These are phyloP conservation scores for Rhododendron ovatum DNA, from an alignment of 148 eudicot genomes.

Conservation along the genomic window DNA sequence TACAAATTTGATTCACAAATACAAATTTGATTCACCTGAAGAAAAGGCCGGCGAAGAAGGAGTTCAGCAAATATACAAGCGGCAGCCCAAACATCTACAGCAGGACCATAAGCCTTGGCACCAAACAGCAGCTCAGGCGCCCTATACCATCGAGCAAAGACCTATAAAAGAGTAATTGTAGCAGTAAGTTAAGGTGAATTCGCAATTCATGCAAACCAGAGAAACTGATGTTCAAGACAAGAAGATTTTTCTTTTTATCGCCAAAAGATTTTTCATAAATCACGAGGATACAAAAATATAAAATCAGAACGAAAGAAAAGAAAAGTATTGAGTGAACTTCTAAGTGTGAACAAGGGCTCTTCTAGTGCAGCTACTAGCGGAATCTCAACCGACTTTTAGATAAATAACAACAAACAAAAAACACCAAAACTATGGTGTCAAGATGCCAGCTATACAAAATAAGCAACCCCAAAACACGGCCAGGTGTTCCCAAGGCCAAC, in stretches of 20 bases:
- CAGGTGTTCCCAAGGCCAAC: not conserved
- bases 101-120: slow-evolving; percentile 95
- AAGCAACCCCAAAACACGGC: not conserved
- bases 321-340: not conserved
- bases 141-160: slow-evolving; percentile 98
- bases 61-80: slow-evolving; percentile 98
- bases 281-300: not conserved
- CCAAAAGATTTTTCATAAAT: not conserved
- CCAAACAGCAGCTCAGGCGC: slow-evolving; percentile 97
- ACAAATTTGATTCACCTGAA: slow-evolving; percentile 48
- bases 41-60: slow-evolving; percentile 78
- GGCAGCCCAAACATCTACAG: slow-evolving; percentile 98
- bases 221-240: not conserved
- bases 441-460: not conserved
- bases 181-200: slow-evolving; percentile 2
- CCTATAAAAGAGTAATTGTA: slow-evolving; percentile 37
- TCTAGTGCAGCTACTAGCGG: not conserved
- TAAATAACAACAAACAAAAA: no score
- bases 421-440: not conserved
- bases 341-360: not conserved
- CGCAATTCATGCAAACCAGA: not conserved
- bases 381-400: not conserved
- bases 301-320: not conserved
- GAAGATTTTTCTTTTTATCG: not conserved
- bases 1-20: slow-evolving; percentile 24